phyloP scores from a whole-genome alignment of 805 yeast species.

The Danielozyma ontarioensis region DNA sequence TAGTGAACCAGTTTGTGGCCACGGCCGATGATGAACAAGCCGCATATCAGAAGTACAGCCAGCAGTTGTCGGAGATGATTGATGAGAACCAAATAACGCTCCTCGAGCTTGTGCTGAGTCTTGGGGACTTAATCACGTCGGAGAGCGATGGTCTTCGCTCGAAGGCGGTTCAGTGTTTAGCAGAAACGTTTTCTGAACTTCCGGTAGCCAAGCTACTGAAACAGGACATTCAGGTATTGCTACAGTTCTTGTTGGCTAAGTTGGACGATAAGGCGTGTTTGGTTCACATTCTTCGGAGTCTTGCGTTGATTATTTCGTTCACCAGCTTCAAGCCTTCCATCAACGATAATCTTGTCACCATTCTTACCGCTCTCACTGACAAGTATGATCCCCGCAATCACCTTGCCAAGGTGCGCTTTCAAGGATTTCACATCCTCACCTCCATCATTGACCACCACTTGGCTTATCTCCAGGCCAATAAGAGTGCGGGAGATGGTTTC shows the following conservation, averaged over 20 bases:
- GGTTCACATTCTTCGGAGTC: conserved; percentile 48
- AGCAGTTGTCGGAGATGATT: conserved; percentile 19
- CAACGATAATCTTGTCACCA: conserved; percentile 23
- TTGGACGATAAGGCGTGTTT: conserved; percentile 59
- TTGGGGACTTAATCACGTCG: conserved; percentile 62
- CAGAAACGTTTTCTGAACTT: conserved; percentile 25
- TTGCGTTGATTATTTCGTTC: conserved; percentile 49
- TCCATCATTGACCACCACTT: conserved; percentile 25
- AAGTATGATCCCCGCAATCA: conserved; percentile 52
- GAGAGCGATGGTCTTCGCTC: conserved; percentile 50
- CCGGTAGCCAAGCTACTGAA: conserved; percentile 22
- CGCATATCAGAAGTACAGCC: conserved; percentile 11
- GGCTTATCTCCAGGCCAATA: conserved; percentile 11
- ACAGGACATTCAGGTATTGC: conserved; percentile 46
- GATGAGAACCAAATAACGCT: conserved; percentile 25
- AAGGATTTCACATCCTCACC: conserved; percentile 48
- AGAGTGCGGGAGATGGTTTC: conserved; percentile 32
- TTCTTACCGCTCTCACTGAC: conserved; percentile 32
- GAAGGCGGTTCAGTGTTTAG: conserved; percentile 40
- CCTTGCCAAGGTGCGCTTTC: conserved; percentile 58
- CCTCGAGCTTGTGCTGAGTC: conserved; percentile 48
- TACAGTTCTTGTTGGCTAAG: conserved; percentile 59
- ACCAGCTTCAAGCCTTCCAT: conserved; percentile 35
- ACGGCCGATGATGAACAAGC: conserved; percentile 18
- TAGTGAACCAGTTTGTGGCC: conserved; percentile 35